Evolutionary conservation across 2,329 filamentous ascomycete genomes (phyloP), one percentile per base, ranked within the genome.

Genomic region (Gremmenia infestans): DNA sequence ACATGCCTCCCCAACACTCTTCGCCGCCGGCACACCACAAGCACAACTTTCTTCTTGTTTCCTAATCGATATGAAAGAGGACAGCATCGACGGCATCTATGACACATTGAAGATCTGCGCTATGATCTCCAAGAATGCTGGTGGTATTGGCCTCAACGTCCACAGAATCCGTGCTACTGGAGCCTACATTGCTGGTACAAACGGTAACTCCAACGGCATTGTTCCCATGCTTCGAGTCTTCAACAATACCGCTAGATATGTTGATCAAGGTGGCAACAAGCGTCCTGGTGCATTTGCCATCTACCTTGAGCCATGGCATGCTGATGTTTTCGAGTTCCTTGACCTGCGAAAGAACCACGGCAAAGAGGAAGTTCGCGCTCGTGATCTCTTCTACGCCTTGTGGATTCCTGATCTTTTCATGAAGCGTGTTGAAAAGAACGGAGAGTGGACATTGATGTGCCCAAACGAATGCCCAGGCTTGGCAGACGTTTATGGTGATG

Each of bases 391-490:
- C 85, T 91, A 96, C 61, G 94, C 93, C 58, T 82, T 99, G 50
- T 99, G 94, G 94, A 97, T 97, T 56, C 92, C 94, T 15, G 94
- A 99, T 79, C 83, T 99, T 47, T 99, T 99, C 85, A 99, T 99
- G 94, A 96, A 96, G 82, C 91, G 94, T 73, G 93, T 99, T 55
- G 91, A 99, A 77, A 87, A 91, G 80, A 99, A 99, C 73, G 88
- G 85, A 55, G 88, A 94, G 58, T 99, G 94, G 94, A 97, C 94
- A 17, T 81, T 99, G 45, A 96, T 99, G 88, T 99, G 94, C 75
- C 94, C 94, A 61, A 95, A 95, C 69, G 94, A 99, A 76, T 94
- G 91, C 70, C 89, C 93, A 57, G 94, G 93, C 56, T 83, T 99
- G 61, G 92, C 94, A 56, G 94, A 99, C 74, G 90, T 95, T 70